Evolutionary conservation across 1,139 yeast genomes (phyloP).

Genomic region (Dujonia santamariae): DNA sequence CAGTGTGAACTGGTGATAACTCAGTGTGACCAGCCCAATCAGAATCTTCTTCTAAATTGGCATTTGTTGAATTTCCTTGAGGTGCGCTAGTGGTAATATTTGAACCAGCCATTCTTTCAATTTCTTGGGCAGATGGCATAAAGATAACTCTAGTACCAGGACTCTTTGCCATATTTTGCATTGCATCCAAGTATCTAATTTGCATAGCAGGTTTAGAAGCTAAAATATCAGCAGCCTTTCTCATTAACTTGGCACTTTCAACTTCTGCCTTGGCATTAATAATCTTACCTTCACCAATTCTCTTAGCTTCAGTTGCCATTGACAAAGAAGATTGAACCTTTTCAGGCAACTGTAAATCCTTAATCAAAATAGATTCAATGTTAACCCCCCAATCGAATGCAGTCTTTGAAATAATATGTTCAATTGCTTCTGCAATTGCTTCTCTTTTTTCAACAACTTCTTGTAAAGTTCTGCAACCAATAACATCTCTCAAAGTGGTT

Average conservation of each 20-base stretch:
- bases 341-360: slow-evolving; percentile 58
- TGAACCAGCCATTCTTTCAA: slow-evolving; percentile 33
- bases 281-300: slow-evolving; percentile 77
- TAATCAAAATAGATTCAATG: slow-evolving; percentile 66
- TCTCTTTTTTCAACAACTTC: slow-evolving; percentile 76
- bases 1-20: slow-evolving; percentile 9
- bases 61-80: slow-evolving; percentile 3
- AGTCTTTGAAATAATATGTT: slow-evolving; percentile 58
- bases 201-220: slow-evolving; percentile 80
- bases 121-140: slow-evolving; percentile 58
- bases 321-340: slow-evolving; percentile 62
- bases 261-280: slow-evolving; percentile 77
- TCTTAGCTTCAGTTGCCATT: slow-evolving; percentile 73
- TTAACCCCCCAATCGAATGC: slow-evolving; percentile 73
- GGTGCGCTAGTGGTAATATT: slow-evolving; percentile 14
- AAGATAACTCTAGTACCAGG: slow-evolving; percentile 67
- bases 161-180: slow-evolving; percentile 67
- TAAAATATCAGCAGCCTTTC: slow-evolving; percentile 75
- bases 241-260: slow-evolving; percentile 72
- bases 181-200: slow-evolving; percentile 76
- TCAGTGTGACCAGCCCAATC: slow-evolving; percentile 18
- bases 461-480: slow-evolving; percentile 65
- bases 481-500: slow-evolving; percentile 71
- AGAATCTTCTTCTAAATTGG: slow-evolving; percentile 18
- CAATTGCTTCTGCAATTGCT: slow-evolving; percentile 67